Conservation (phyloP, 345 rosid genomes). For the Populus ilicifolia region DNA sequence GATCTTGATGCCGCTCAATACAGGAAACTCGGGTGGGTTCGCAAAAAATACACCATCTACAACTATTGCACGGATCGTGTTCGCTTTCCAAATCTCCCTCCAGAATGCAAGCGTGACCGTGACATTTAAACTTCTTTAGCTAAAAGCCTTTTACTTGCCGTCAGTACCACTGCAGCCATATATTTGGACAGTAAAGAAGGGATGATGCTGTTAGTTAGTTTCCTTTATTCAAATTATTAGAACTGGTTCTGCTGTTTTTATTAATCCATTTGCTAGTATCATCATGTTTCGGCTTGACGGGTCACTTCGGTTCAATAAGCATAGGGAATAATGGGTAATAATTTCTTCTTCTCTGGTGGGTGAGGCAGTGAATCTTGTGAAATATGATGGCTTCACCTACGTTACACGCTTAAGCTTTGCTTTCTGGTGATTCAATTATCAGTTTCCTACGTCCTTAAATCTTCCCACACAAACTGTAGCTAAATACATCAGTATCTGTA, state of each 20-base stretch:
- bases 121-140: slow-evolving; percentile 2
- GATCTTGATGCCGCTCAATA: slow-evolving; percentile 17
- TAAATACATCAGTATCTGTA: background rate
- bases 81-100: slow-evolving; percentile 3
- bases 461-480: background rate
- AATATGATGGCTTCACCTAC: background rate
- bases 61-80: slow-evolving; percentile 13
- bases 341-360: background rate
- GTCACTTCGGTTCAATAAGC: background rate
- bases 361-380: background rate
- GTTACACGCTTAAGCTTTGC: background rate
- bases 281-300: background rate
- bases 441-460: background rate
- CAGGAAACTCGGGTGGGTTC: slow-evolving; percentile 10
- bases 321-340: too few relatives aligned
- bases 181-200: background rate
- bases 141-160: background rate
- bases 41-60: slow-evolving; percentile 15
- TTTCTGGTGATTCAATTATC: background rate
- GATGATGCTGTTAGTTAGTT: background rate
- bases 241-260: background rate
- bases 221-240: background rate
- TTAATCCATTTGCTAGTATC: background rate
- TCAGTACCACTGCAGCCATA: background rate
- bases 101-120: slow-evolving; percentile 15